Conservation (phyloP, 179 eudicot species). For the Beta corolliflora region DNA sequence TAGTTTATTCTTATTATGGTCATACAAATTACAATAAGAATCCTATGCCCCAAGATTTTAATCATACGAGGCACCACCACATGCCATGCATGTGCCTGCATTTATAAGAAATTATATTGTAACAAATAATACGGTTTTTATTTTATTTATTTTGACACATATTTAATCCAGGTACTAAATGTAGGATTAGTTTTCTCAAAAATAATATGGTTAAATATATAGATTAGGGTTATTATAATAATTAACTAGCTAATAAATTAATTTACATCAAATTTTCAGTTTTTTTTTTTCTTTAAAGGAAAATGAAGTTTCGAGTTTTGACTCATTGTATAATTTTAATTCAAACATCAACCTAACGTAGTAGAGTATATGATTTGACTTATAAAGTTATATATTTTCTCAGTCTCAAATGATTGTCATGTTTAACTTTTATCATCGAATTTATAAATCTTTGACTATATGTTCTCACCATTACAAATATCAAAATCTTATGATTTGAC, state of each 20-base stretch:
- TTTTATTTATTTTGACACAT: background rate
- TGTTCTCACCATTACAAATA: no score
- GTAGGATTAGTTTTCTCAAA: background rate
- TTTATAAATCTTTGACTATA: no score
- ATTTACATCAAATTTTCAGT: no score
- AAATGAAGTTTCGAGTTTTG: background rate
- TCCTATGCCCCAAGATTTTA: constrained; percentile 28
- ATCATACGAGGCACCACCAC: constrained; percentile 37
- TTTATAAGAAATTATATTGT: background rate
- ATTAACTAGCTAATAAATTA: no score
- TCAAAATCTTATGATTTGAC: no score
- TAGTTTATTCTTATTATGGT: no score
- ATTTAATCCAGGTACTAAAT: background rate
- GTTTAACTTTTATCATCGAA: no score
- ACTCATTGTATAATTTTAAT: background rate
- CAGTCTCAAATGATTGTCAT: no score
- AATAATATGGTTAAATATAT: background rate
- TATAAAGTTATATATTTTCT: background rate
- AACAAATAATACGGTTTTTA: background rate
- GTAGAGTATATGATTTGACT: background rate
- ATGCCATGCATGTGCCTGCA: constrained; percentile 37
- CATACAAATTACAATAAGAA: constrained; percentile 1
- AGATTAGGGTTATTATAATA: no score
- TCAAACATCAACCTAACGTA: no score
- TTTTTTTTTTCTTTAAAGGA: no score